Base-by-base conservation (phyloP, 495 filamentous ascomycete species). In the Penicillium silybi region DNA sequence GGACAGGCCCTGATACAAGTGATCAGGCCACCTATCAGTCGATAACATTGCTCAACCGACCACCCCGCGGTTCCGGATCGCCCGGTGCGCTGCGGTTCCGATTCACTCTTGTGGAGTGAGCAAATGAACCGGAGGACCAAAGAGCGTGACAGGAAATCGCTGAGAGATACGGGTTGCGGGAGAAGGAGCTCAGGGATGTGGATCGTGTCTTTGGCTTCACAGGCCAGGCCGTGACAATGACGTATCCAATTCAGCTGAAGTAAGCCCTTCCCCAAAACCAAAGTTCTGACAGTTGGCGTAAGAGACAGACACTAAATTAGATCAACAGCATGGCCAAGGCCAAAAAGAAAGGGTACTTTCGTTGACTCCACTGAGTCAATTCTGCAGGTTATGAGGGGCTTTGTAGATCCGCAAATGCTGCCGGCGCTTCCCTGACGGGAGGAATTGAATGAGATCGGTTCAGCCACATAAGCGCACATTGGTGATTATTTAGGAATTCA, bases 61-160 rank as follows among this genome's bases (percentile, higher is more conserved):
- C 67, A 17, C 62, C 67, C 7, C 58, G 68, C 53, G 66, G 68
- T 4, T 76, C 65, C 45, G 72, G 75, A 2, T 62, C 68, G 4
- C 60, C 66, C 26, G 62, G 54, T 0, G 67, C 53, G 15, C 57
- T 69, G 38, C 64, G 63, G 15, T 56, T 64, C 13, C 64, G 58
- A 11, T 79, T 73, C 46, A 68, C 55, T 16, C 60, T 79, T 9
- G 55, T 61, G 0, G 62, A 73, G 43, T 81, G 74, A 79, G 70
- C 77, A 13, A 68, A 70, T 45, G 58, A 44, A 45, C 56, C 59
- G 1, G 66, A 78, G n/a, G 72, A 81, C 4, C 64, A 72, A 58
- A 54, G 64, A 20, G 71, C 75, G 3, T 79, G 75, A 74, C 50
- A 16, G 32, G 43, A 64, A n/a, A 55, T 59, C 20, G 42, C 41